Conservation (phyloP, 257 asterid genomes). For the Leonotis leonurus region DNA sequence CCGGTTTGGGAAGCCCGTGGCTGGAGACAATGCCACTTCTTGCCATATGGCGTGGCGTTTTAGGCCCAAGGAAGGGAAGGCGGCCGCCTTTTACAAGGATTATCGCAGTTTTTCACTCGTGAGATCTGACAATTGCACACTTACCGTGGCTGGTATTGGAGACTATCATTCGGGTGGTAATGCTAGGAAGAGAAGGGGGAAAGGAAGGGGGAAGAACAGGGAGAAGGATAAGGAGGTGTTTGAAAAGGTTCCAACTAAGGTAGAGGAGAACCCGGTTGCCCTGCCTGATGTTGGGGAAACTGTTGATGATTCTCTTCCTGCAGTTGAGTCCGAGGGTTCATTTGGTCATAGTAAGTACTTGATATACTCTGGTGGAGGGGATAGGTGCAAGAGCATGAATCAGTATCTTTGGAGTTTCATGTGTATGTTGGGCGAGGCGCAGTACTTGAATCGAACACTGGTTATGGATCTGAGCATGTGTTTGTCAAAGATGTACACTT, state of each 20-base stretch:
- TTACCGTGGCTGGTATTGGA: slow-evolving; percentile 63
- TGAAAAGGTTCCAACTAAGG: slow-evolving; percentile 47
- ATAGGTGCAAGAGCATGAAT: slow-evolving; percentile 92
- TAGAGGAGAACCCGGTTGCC: slow-evolving; percentile 32
- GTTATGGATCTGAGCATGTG: slow-evolving; percentile 77
- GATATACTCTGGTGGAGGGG: slow-evolving; percentile 81
- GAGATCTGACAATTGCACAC: slow-evolving; percentile 63
- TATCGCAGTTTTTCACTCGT: slow-evolving; percentile 57
- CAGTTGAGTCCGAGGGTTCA: slow-evolving; percentile 61
- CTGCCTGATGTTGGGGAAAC: slow-evolving; percentile 81
- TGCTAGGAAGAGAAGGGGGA: slow-evolving; percentile 64
- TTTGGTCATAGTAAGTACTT: slow-evolving; percentile 66
- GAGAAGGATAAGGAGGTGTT: slow-evolving; percentile 44
- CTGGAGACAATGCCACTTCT: slow-evolving; percentile 44
- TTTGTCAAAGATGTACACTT: slow-evolving; percentile 69
- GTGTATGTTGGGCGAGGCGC: slow-evolving; percentile 95
- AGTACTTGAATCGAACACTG: slow-evolving; percentile 71
- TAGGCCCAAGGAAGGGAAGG: slow-evolving; percentile 91
- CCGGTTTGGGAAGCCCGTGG: slow-evolving; percentile 83
- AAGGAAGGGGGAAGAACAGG: slow-evolving; percentile 27
- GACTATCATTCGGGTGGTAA: slow-evolving; percentile 90
- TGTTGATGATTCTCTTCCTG: slow-evolving; percentile 76
- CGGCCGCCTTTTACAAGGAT: slow-evolving; percentile 78
- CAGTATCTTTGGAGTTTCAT: slow-evolving; percentile 92
- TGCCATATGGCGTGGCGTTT: slow-evolving; percentile 99